Conservation (phyloP, 176 grass and related monocot genomes). For the Oryza officinalis region DNA sequence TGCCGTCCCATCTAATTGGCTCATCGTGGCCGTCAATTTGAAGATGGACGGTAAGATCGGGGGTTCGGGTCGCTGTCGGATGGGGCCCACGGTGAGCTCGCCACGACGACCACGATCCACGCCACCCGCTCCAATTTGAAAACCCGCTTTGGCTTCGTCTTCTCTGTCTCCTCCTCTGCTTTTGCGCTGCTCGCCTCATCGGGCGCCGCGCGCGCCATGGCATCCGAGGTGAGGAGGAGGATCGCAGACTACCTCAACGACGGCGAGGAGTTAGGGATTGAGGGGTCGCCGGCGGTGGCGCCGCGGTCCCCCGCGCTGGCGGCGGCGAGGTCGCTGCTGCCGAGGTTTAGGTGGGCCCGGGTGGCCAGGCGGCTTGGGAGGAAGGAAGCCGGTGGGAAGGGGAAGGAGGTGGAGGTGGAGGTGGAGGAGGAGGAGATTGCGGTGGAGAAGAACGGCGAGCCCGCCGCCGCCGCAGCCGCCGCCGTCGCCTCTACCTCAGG, state of each 20-base stretch:
- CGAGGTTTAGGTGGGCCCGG: slow-evolving; percentile 46
- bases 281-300: not conserved
- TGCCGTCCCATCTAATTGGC: not conserved
- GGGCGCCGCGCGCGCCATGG: not conserved
- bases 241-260: slow-evolving; percentile 67
- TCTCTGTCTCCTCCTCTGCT: not conserved
- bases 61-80: not conserved
- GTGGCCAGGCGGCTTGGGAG: not conserved
- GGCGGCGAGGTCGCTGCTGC: slow-evolving; percentile 2
- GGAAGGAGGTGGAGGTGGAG: not conserved
- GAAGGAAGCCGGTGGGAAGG: not conserved
- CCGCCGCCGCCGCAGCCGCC: not conserved
- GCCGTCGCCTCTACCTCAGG: slow-evolving; percentile 1
- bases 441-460: not conserved
- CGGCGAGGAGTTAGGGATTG: slow-evolving; percentile 47
- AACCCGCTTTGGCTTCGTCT: slow-evolving; percentile 13
- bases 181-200: slow-evolving; percentile 8
- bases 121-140: slow-evolving; percentile 59
- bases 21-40: not conserved
- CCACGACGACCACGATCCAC: slow-evolving; percentile 34
- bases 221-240: slow-evolving; percentile 24
- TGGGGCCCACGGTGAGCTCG: slow-evolving; percentile 12
- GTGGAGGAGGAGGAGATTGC: not conserved
- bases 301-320: not conserved
- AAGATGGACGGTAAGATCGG: not conserved